Evolutionary conservation across 139 green algal genomes (phyloP), one percentile per base, ranked within the genome.

Genomic region (Chlorella sp.): DNA sequence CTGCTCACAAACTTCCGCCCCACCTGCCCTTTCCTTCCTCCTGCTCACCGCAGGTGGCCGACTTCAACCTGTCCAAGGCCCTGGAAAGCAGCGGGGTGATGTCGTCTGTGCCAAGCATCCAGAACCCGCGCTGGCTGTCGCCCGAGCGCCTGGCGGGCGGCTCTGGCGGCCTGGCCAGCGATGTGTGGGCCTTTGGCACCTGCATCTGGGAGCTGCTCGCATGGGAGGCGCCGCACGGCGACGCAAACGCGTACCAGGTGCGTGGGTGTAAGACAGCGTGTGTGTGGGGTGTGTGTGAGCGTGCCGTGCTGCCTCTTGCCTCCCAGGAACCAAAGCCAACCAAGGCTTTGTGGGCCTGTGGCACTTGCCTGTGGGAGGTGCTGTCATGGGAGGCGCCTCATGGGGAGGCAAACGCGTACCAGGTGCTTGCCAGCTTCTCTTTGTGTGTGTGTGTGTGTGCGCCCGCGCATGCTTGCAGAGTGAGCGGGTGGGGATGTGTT

Each of bases 321-420:
- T n/a, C n/a, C n/a, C n/a, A n/a, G n/a, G n/a, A n/a, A n/a, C n/a
- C n/a, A n/a, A n/a, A n/a, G n/a, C n/a, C n/a, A n/a, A n/a, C 86
- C 69, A 84, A 88, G 12, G 93, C 95, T 85, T 90, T 96, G 26
- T 96, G 94, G 83, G 89, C 81, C 39, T 96, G 95, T 73, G 93
- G 93, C 53, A 87, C 95, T 68, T 92, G 95, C 68, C 80, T 96
- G 88, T 95, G 91, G 93, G 93, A 96, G 91, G 88, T 95, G 64
- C 11, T 88, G 14, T 92, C 88, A 26, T 94, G 91, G 93, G 64
- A 90, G 77, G 73, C 91, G 80, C 93, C 93, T 16, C 94, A 94
- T 80, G 82, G 90, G 48, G 83, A 91, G 18, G 85, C 39, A 19
- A 87, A 87, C 12, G 86, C 92, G 26, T 95, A 89, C 89, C 92